These are phyloP conservation scores for Aspergillus neotritici DNA, from an alignment of 2,329 filamentous ascomycete species.

Conservation along the genomic window DNA sequence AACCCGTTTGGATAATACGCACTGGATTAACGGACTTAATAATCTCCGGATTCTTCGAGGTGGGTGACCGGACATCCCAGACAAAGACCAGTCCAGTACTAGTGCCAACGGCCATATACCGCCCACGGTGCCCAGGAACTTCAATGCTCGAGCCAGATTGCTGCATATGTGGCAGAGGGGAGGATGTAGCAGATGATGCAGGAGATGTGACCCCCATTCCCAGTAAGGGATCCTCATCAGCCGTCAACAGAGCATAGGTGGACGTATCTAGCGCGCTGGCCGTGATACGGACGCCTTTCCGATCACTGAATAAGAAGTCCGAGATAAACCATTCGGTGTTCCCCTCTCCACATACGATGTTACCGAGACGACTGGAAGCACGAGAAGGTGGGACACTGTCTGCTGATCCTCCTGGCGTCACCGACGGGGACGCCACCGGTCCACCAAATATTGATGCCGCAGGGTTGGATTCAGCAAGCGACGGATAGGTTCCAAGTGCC, in stretches of 20 bases:
- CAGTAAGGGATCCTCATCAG: constrained; percentile 71
- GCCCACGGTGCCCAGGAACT: constrained; percentile 77
- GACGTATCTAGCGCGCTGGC: constrained; percentile 69
- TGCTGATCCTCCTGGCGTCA: constrained; percentile 3
- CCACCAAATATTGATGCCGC: constrained; percentile 49
- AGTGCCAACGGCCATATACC: constrained; percentile 77
- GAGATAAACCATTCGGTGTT: constrained; percentile 64
- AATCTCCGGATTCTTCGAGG: constrained; percentile 50
- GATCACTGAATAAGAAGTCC: constrained; percentile 55
- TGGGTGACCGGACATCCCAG: constrained; percentile 73
- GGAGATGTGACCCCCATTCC: constrained; percentile 51
- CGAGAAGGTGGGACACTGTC: constrained; percentile 28
- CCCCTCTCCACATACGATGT: constrained; percentile 28
- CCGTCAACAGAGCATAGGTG: constrained; percentile 62
- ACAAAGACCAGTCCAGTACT: constrained; percentile 68
- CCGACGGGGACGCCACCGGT: constrained; percentile 22
- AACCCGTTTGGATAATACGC: constrained; percentile 83
- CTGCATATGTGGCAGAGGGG: constrained; percentile 47
- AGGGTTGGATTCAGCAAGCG: constrained; percentile 12
- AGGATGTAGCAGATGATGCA: constrained; percentile 50
- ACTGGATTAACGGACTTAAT: constrained; percentile 62
- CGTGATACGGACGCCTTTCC: constrained; percentile 59
- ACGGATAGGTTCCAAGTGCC: constrained; percentile 1
- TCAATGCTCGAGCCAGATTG: constrained; percentile 47
- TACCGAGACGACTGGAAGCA: constrained; percentile 26